Evolutionary conservation across 2,329 filamentous ascomycete species (phyloP).

Genomic region (Cercospora zeae-maydis): DNA sequence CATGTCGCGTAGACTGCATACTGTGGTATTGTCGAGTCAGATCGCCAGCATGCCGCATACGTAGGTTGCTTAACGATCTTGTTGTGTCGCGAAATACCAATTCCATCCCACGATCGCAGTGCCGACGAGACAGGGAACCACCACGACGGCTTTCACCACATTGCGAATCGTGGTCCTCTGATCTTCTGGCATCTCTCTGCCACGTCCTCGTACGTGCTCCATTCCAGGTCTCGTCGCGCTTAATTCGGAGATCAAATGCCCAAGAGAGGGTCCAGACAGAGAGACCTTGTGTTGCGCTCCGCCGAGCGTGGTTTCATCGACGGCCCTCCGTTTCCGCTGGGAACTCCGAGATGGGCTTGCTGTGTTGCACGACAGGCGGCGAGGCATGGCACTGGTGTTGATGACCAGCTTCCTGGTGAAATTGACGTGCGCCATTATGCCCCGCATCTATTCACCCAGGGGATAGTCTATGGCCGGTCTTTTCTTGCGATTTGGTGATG

Average conservation of each 20-base stretch:
- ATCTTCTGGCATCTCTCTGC: conserved; percentile 30
- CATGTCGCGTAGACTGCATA: neutral
- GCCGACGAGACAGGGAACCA: conserved; percentile 9
- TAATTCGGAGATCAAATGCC: conserved; percentile 31
- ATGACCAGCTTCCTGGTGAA: neutral
- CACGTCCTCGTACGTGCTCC: conserved; percentile 27
- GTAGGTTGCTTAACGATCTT: neutral
- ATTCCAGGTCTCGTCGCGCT: conserved; percentile 32
- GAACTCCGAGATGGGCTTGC: neutral
- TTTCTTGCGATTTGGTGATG: no score
- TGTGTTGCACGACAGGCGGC: neutral
- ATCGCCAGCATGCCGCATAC: no score
- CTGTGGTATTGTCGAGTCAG: no score
- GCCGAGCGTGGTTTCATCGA: conserved; percentile 22
- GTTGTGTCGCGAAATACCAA: neutral
- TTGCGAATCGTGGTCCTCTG: conserved; percentile 16
- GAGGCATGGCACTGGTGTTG: neutral
- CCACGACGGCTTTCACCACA: conserved; percentile 12
- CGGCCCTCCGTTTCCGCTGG: neutral
- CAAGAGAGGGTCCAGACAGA: conserved; percentile 29
- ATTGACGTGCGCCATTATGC: neutral
- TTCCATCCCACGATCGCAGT: conserved; percentile 9
- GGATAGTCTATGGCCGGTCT: no score
- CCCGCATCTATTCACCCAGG: no score
- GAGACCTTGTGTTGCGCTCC: conserved; percentile 31